Conservation (phyloP, 495 filamentous ascomycete genomes). For the Tirmania nivea region DNA sequence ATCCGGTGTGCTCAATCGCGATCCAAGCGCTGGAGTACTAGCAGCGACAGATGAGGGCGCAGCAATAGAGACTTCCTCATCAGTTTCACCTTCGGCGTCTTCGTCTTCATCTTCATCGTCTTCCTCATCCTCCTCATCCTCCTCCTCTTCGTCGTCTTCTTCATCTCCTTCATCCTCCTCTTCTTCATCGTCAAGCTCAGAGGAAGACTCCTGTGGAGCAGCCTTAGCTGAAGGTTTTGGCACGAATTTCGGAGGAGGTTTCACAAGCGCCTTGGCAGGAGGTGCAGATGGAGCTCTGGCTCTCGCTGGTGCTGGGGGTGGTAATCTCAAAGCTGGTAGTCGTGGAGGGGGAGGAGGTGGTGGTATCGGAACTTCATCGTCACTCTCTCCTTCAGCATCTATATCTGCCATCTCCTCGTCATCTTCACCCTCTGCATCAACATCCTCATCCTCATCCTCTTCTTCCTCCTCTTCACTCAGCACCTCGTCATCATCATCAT, state of each 20-base stretch:
- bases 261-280: neutral
- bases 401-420: conserved; percentile 19
- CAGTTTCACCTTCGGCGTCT: conserved; percentile 35
- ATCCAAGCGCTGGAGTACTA: conserved; percentile 13
- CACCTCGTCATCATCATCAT: conserved; percentile 21
- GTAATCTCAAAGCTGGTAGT: neutral
- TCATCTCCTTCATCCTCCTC: conserved; percentile 25
- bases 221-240: neutral
- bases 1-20: conserved; percentile 35
- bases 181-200: conserved; percentile 32
- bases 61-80: conserved; percentile 33
- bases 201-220: neutral
- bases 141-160: conserved; percentile 28
- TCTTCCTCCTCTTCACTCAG: conserved; percentile 19
- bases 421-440: conserved; percentile 28
- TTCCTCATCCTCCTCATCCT: conserved; percentile 29
- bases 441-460: conserved; percentile 25
- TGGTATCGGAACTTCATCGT: neutral
- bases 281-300: neutral
- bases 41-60: conserved; percentile 33
- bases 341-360: neutral
- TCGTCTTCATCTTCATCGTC: conserved; percentile 25
- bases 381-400: neutral
- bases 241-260: neutral
- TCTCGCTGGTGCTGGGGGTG: neutral